Percentiles rank a stretch among this genome's conserved stretches.
These are phyloP conservation scores for Forsythia viridissima DNA, from an alignment of 257 asterid genomes.

Conservation along the genomic window DNA sequence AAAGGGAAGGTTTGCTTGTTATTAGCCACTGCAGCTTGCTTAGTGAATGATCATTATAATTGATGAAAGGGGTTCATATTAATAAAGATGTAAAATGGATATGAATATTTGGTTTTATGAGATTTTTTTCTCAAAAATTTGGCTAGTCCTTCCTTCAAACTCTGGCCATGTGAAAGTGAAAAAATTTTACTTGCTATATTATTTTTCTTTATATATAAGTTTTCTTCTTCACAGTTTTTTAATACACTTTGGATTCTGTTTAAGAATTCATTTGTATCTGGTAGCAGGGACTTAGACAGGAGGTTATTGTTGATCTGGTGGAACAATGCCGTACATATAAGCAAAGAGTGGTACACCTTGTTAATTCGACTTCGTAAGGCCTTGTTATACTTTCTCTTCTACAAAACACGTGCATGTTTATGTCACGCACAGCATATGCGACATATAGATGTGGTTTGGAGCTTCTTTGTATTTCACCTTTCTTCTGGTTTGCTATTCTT, in stretches of 20 bases:
- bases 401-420: conserved; percentile 11
- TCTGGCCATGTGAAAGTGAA: conserved; percentile 11
- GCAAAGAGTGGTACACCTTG: conserved; percentile 97
- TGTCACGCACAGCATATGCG: background rate
- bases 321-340: conserved; percentile 95
- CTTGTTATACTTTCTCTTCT: conserved; percentile 24
- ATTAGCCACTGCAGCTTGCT: conserved; percentile 12
- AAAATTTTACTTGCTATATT: background rate
- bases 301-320: conserved; percentile 95
- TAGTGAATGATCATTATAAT: conserved; percentile 20
- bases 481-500: background rate
- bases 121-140: conserved; percentile 9
- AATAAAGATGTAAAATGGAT: conserved; percentile 6
- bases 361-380: conserved; percentile 97
- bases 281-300: conserved; percentile 87
- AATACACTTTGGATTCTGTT: background rate
- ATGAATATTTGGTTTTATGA: conserved; percentile 6
- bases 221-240: background rate
- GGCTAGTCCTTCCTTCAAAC: background rate
- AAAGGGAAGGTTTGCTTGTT: background rate
- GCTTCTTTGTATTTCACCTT: conserved; percentile 2
- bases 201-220: background rate
- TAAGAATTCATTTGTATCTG: conserved; percentile 17
- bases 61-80: background rate
- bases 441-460: conserved; percentile 13